Conservation (phyloP, 352 stramenopile species). For the Globisporangium abappressorium region DNA sequence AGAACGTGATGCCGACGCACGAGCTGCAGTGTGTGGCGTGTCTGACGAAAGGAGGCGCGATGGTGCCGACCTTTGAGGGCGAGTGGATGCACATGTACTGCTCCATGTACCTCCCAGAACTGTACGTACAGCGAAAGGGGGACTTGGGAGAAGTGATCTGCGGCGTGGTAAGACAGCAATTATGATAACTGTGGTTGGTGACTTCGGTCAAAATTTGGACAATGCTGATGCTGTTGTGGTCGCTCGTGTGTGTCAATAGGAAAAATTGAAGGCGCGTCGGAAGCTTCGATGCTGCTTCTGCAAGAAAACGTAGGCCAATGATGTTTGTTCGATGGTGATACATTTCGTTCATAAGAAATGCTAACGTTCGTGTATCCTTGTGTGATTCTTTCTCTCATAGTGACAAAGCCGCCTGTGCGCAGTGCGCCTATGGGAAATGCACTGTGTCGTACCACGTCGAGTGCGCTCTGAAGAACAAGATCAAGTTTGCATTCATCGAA, state of each 20-base stretch:
- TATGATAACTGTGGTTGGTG: background rate
- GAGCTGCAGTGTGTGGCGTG: conserved; percentile 58
- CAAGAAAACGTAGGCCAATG: conserved; percentile 42
- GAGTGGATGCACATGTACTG: conserved; percentile 77
- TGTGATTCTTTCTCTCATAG: conserved; percentile 22
- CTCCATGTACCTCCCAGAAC: conserved; percentile 77
- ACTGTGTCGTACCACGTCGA: conserved; percentile 68
- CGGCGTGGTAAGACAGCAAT: conserved; percentile 30
- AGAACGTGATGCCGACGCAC: conserved; percentile 49
- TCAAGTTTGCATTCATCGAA: conserved; percentile 65
- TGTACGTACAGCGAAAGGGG: conserved; percentile 42
- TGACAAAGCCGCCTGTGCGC: conserved; percentile 66
- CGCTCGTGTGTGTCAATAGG: conserved; percentile 14
- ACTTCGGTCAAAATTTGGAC: too few relatives aligned
- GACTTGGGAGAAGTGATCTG: conserved; percentile 55
- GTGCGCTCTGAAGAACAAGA: conserved; percentile 56
- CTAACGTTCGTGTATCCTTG: background rate
- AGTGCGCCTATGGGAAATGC: conserved; percentile 69
- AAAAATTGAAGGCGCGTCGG: conserved; percentile 49
- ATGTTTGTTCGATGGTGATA: background rate
- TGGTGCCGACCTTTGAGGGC: conserved; percentile 42
- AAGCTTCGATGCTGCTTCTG: conserved; percentile 72
- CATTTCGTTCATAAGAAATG: background rate
- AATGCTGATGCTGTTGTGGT: background rate
- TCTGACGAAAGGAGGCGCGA: conserved; percentile 45